Conservation (phyloP, 2,329 filamentous ascomycete genomes). For the Allantophomopsis cytisporea region DNA sequence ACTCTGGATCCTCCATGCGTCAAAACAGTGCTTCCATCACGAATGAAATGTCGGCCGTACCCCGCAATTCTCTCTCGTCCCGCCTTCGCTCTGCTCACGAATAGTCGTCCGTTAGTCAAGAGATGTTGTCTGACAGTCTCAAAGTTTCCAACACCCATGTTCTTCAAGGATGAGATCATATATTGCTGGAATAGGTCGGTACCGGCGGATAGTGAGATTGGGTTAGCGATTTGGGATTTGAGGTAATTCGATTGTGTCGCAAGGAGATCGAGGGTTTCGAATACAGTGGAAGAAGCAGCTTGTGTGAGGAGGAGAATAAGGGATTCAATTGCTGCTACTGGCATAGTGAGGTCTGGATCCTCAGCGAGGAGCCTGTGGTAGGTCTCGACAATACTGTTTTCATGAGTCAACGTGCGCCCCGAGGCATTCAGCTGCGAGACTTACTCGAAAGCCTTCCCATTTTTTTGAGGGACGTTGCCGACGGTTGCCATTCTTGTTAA, state of each 20-base stretch:
- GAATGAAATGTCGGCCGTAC: slow-evolving; percentile 65
- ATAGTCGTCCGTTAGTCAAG: slow-evolving; percentile 72
- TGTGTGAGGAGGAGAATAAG: slow-evolving; percentile 76
- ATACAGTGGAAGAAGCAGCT: slow-evolving; percentile 72
- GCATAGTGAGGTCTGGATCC: slow-evolving; percentile 84
- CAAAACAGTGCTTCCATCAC: slow-evolving; percentile 68
- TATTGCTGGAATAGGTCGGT: slow-evolving; percentile 95
- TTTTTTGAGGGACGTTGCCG: slow-evolving; percentile 11
- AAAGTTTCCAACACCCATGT: slow-evolving; percentile 48
- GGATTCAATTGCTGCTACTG: slow-evolving; percentile 85
- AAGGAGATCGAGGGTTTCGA: slow-evolving; percentile 83
- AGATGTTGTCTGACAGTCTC: slow-evolving; percentile 73
- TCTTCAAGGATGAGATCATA: slow-evolving; percentile 57
- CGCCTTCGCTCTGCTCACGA: slow-evolving; percentile 76
- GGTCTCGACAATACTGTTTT: slow-evolving; percentile 39
- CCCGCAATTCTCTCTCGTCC: slow-evolving; percentile 72
- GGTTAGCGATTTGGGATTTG: slow-evolving; percentile 69
- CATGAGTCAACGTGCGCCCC: not conserved
- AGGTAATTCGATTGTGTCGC: slow-evolving; percentile 64
- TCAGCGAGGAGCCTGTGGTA: slow-evolving; percentile 49
- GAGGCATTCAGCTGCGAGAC: not conserved
- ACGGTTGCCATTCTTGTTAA: slow-evolving; percentile 15
- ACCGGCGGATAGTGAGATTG: slow-evolving; percentile 82
- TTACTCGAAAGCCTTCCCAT: slow-evolving; percentile 15
- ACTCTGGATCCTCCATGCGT: slow-evolving; percentile 83